These are phyloP conservation scores for Fusarium gaditjirri DNA, from an alignment of 2,329 filamentous ascomycete genomes.

Conservation along the genomic window DNA sequence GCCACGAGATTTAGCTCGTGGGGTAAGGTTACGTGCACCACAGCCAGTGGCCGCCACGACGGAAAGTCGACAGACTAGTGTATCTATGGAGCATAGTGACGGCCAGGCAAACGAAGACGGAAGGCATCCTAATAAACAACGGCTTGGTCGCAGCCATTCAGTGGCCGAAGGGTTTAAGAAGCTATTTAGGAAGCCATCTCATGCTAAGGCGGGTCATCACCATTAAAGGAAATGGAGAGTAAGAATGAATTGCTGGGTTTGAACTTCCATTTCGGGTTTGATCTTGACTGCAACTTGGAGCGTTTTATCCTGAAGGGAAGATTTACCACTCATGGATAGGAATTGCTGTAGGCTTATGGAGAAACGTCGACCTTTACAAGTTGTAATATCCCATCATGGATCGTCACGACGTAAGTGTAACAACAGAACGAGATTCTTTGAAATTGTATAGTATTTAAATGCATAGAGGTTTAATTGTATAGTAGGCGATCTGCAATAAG, in stretches of 20 bases:
- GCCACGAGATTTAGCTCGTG: neutral
- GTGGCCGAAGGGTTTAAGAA: constrained; percentile 52
- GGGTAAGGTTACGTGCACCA: constrained; percentile 6
- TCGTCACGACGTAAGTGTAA: neutral
- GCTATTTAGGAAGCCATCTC: constrained; percentile 52
- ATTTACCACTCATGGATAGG: neutral
- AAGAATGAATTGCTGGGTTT: neutral
- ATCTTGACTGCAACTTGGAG: neutral
- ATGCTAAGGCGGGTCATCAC: constrained; percentile 7
- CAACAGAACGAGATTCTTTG: neutral
- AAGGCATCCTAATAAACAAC: constrained; percentile 11
- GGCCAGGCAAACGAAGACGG: constrained; percentile 2
- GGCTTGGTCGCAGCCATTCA: constrained; percentile 47
- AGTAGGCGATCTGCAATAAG: neutral
- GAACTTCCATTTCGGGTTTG: neutral
- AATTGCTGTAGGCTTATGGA: neutral
- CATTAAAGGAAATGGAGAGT: neutral
- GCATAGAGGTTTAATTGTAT: neutral
- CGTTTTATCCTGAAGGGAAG: neutral
- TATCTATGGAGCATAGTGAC: constrained; percentile 6
- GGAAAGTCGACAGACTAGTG: constrained; percentile 16
- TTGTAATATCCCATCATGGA: neutral
- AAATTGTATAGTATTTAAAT: neutral
- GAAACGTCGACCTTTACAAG: constrained; percentile 4
- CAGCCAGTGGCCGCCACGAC: constrained; percentile 1